A percentile compares a stretch with the other conserved stretches of the same genome.
phyloP scores from a whole-genome alignment of 805 yeast genomes.

The Vanderwaltozyma verrucispora region DNA sequence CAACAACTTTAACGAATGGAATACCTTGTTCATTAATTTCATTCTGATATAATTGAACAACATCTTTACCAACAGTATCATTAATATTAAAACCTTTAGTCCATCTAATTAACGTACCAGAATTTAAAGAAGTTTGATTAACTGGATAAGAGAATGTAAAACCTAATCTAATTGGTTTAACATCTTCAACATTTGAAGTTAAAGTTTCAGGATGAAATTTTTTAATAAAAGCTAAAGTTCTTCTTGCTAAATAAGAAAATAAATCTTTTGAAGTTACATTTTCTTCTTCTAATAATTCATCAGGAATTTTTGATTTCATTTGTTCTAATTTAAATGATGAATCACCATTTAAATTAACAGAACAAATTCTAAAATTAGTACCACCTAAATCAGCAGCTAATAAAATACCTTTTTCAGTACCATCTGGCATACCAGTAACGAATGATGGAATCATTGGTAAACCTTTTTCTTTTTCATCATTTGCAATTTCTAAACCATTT shows the following conservation, averaged over 20 bases:
- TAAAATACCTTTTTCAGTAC: slow-evolving; percentile 70
- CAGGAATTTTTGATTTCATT: slow-evolving; percentile 69
- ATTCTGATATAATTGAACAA: slow-evolving; percentile 60
- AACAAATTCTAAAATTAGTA: slow-evolving; percentile 90
- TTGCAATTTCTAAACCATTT: slow-evolving; percentile 36
- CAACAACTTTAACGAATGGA: slow-evolving; percentile 61
- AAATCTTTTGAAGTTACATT: slow-evolving; percentile 47
- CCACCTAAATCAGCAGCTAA: slow-evolving; percentile 96
- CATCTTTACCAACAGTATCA: slow-evolving; percentile 79
- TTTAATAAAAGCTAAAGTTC: slow-evolving; percentile 53
- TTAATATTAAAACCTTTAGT: slow-evolving; percentile 87
- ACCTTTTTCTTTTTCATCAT: slow-evolving; percentile 31
- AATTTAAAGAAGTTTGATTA: slow-evolving; percentile 66
- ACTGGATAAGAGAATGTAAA: slow-evolving; percentile 94
- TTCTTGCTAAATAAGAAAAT: slow-evolving; percentile 64
- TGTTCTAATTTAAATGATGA: slow-evolving; percentile 73
- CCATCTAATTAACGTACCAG: slow-evolving; percentile 87
- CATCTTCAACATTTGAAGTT: slow-evolving; percentile 24
- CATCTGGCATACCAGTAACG: slow-evolving; percentile 78
- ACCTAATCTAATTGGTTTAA: slow-evolving; percentile 54
- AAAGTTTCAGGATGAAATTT: slow-evolving; percentile 48
- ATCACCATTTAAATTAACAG: slow-evolving; percentile 65
- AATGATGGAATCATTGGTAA: slow-evolving; percentile 91
- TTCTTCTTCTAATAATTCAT: slow-evolving; percentile 55
- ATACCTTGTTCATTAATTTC: slow-evolving; percentile 50